A percentile compares a stretch with the other conserved stretches of the same genome.
Evolutionary conservation across 192 early-diverging fungal genomes (phyloP).

Genomic region (Linnemannia schmuckeri): DNA sequence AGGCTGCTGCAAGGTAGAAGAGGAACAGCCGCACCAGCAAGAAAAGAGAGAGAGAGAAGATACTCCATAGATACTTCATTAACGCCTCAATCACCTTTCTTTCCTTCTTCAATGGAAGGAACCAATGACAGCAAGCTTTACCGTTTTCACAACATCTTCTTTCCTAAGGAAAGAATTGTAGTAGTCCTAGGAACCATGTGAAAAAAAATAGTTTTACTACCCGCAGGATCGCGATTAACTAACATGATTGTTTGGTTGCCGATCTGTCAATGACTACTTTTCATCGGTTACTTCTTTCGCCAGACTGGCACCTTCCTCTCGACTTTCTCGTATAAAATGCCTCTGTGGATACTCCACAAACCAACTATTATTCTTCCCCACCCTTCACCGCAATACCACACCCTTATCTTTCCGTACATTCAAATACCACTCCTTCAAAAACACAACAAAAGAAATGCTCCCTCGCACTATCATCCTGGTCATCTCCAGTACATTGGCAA

Average conservation of each 20-base stretch:
- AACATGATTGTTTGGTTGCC: background rate
- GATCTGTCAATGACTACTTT: background rate
- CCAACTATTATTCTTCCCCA: background rate
- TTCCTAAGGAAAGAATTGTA: background rate
- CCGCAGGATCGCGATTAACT: background rate
- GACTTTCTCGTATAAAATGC: background rate
- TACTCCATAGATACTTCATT: background rate
- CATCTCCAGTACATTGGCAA: background rate
- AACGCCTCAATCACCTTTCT: no score
- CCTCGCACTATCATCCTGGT: background rate
- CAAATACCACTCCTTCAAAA: background rate
- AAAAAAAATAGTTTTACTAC: background rate
- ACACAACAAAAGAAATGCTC: background rate
- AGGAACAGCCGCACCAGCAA: background rate
- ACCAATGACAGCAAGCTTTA: no score
- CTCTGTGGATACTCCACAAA: background rate
- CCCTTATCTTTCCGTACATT: background rate
- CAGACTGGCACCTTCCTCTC: background rate
- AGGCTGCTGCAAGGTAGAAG: conserved; percentile 1
- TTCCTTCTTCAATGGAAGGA: no score
- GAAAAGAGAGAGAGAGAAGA: no score
- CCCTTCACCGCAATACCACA: background rate
- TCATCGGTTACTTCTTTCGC: background rate
- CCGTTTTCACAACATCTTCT: background rate
- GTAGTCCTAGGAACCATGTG: background rate